Evolutionary conservation across 306 rosid species (phyloP).

Genomic region (Hippophae rhamnoides): DNA sequence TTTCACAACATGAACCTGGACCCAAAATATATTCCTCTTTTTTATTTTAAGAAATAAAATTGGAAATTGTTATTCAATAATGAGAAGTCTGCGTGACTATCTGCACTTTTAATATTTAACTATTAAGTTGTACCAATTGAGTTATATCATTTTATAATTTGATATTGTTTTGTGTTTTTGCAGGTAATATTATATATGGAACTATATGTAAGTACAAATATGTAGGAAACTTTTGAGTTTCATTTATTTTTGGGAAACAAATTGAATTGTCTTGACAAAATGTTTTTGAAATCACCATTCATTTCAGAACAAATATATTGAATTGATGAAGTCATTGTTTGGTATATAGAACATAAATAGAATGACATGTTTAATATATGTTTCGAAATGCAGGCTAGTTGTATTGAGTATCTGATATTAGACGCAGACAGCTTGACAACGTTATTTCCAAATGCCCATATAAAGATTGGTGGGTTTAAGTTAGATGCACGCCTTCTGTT

Average conservation of each 20-base stretch:
- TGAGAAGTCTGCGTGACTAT: no score
- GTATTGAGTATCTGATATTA: constrained; percentile 86
- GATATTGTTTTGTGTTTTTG: constrained; percentile 6
- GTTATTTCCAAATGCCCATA: constrained; percentile 70
- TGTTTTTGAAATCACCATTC: not conserved
- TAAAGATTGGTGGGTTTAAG: constrained; percentile 49
- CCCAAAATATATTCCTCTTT: no score
- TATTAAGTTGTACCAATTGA: not conserved
- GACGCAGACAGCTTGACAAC: constrained; percentile 92
- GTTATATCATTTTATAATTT: not conserved
- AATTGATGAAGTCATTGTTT: no score
- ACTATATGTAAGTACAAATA: constrained; percentile 70
- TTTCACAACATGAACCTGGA: no score
- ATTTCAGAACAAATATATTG: not conserved
- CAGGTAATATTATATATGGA: constrained; percentile 87
- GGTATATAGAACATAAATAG: no score
- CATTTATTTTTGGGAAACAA: no score
- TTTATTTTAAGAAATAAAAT: no score
- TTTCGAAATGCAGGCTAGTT: constrained; percentile 53
- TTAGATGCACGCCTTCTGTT: constrained; percentile 50
- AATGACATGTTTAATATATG: not conserved
- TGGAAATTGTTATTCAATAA: no score
- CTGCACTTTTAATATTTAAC: no score
- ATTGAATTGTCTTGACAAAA: no score
- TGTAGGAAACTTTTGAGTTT: constrained; percentile 4